phyloP scores from a whole-genome alignment of 768 basidiomycete species.

The Lactifluus hygrophoroides region DNA sequence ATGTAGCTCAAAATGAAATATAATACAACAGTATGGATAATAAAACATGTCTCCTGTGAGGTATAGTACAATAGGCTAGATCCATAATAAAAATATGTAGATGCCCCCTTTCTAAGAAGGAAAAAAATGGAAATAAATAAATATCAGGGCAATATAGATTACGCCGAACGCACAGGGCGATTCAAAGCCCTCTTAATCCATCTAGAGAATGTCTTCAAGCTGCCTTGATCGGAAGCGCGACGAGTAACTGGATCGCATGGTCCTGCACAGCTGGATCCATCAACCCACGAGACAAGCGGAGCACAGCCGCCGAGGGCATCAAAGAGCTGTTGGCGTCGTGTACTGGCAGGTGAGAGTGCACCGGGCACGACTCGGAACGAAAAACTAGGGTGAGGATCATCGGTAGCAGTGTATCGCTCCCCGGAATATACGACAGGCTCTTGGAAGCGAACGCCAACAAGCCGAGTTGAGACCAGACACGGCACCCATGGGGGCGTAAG shows the following conservation, averaged over 20 bases:
- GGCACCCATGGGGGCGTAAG: slow-evolving; percentile 11
- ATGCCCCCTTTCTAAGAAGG: neutral
- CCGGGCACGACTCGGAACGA: neutral
- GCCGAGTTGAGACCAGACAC: neutral
- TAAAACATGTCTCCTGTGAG: neutral
- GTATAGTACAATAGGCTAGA: too few relatives aligned
- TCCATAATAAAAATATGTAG: too few relatives aligned
- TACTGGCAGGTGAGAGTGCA: slow-evolving; percentile 1
- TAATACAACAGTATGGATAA: too few relatives aligned
- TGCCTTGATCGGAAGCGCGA: neutral
- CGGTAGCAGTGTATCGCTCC: neutral
- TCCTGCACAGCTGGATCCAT: neutral
- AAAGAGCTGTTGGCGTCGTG: slow-evolving; percentile 2
- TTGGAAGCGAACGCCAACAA: neutral
- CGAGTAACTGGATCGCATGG: neutral
- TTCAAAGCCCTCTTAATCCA: neutral
- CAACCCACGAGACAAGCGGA: neutral
- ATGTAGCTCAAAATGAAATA: too few relatives aligned
- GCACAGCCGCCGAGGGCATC: neutral
- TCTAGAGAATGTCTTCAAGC: neutral
- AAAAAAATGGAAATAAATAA: slow-evolving; percentile 11
- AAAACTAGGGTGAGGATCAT: slow-evolving; percentile 4
- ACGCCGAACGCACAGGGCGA: neutral
- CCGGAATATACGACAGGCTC: neutral
- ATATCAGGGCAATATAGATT: neutral